Base-by-base conservation (phyloP, 495 filamentous ascomycete species). In the Penicillium cosmopolitanum region DNA sequence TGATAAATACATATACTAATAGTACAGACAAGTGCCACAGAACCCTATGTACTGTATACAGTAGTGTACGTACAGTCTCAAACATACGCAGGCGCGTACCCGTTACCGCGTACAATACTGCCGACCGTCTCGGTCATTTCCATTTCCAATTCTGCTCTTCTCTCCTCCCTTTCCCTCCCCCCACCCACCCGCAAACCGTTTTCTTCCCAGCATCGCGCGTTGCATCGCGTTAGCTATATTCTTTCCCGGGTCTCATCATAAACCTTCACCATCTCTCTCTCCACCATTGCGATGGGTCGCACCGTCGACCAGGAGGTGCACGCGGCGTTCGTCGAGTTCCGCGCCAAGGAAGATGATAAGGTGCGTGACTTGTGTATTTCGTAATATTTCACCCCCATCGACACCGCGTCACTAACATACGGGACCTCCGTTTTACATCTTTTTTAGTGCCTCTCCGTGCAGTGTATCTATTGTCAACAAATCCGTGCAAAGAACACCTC, bases 261-360 rank as follows among this genome's bases (percentile, higher is more conserved):
- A n/a, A 28, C 46, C 46, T 48, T 48, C 46, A 48, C 46, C 9
- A 48, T 48, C 46, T 48, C 46, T 48, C 46, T 48, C 46, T 48
- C 46, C 46, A 64, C 68, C 55, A 63, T 53, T 70, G 78, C 56
- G 51, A 84, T 84, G 81, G 81, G 81, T 69, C 80, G 81, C 50
- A 84, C 80, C 33, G 81, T 82, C 66, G 81, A 84, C 71, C 79
- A 80, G 65, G 80, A 83, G 64, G 81, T 84, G 60, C 81, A 84
- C 69, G 79, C 80, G 62, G 80, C 81, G 61, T 84, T 82, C 68
- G 79, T 84, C 69, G 81, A 84, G 71, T 84, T 84, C 64, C 78
- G 81, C 71, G 81, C 81, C 74, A 84, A 84, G 72, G 81, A 84
- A 76, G 80, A 82, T 71, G 81, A 84, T 71, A 84, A 84, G 80